phyloP scores from a whole-genome alignment of 371 early-diverging fungal genomes.

The Homolaphlyctis polyrhiza region DNA sequence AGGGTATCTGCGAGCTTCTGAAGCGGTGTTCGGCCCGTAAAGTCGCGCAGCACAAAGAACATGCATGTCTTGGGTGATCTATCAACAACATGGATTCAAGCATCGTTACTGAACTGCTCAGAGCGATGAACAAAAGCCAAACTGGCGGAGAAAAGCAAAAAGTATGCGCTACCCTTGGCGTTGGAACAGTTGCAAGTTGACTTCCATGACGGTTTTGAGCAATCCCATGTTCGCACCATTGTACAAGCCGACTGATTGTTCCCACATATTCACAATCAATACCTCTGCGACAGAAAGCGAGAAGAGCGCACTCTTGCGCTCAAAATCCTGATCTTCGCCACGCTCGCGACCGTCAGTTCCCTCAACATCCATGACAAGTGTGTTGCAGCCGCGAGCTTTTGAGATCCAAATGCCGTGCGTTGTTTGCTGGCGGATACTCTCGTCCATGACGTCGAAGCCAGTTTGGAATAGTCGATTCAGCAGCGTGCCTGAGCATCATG shows the following conservation, averaged over 20 bases:
- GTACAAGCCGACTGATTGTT: conserved; percentile 95
- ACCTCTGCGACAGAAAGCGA: conserved; percentile 94
- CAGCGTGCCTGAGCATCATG: conserved; percentile 73
- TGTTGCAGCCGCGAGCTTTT: conserved; percentile 66
- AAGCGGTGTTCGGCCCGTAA: conserved; percentile 84
- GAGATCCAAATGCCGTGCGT: conserved; percentile 97
- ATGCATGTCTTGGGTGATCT: conserved; percentile 75
- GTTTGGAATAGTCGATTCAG: conserved; percentile 93
- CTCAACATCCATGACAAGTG: conserved; percentile 96
- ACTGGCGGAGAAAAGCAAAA: background rate
- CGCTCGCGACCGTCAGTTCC: conserved; percentile 98
- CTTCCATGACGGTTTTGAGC: conserved; percentile 96
- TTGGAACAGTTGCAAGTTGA: conserved; percentile 94
- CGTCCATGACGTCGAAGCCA: conserved; percentile 90
- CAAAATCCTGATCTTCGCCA: conserved; percentile 98
- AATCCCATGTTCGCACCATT: conserved; percentile 99
- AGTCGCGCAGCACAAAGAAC: conserved; percentile 95
- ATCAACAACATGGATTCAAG: no score
- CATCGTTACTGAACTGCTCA: no score
- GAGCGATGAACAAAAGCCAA: background rate
- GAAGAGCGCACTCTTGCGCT: conserved; percentile 95
- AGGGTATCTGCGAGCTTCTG: conserved; percentile 74
- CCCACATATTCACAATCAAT: conserved; percentile 96
- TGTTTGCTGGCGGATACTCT: conserved; percentile 87
- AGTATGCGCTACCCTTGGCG: conserved; percentile 35